Evolutionary conservation across 208 protist species (phyloP), one percentile per base, ranked within the genome.

Genomic region (Angomonas deanei): DNA sequence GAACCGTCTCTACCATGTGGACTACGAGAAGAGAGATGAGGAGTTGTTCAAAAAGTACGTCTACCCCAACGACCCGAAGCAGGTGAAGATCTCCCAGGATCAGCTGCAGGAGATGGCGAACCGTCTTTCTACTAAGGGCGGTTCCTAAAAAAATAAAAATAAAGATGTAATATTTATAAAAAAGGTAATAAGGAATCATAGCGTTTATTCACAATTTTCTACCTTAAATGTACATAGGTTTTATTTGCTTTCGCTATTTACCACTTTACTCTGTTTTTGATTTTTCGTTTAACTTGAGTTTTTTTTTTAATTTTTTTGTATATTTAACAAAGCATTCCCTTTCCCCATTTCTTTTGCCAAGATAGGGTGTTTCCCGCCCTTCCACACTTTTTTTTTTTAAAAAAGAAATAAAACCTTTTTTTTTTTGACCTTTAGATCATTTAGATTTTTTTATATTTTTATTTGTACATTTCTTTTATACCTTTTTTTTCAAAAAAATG

Each of bases 31-130:
- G 70, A 66, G 76, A 2, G 88, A 94, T 48, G 80, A 92, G 70
- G 80, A 86, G 66, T 75, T 94, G 19, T 94, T 92, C 61, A 70
- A 91, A 57, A 94, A 94, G 78, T 75, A 90, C 58, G 84, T 94
- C 24, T 91, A 90, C 42, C 84, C 84, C n/a, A 76, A 88, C 64
- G 88, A 91, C 61, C 84, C 84, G 1, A 87, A 84, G 73, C 72
- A 54, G 31, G 68, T 61, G 2, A 89, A 65, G 34, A 91, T 94
- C n/a, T 80, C 74, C 8, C 70, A 46, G 23, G 48, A 58, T 2
- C 74, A 86, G 10, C 71, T 84, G 60, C 68, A 82, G 34, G 82
- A 72, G 23, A 89, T 90, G 80, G 87, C 84, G 39, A 73, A 84
- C 30, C 84, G 87, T 34, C 77, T 94, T 11, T 91, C 82, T 11